Evolutionary conservation across 1,139 yeast species (phyloP), one percentile per base, ranked within the genome.

Genomic region (Sugiyamaella japonica): DNA sequence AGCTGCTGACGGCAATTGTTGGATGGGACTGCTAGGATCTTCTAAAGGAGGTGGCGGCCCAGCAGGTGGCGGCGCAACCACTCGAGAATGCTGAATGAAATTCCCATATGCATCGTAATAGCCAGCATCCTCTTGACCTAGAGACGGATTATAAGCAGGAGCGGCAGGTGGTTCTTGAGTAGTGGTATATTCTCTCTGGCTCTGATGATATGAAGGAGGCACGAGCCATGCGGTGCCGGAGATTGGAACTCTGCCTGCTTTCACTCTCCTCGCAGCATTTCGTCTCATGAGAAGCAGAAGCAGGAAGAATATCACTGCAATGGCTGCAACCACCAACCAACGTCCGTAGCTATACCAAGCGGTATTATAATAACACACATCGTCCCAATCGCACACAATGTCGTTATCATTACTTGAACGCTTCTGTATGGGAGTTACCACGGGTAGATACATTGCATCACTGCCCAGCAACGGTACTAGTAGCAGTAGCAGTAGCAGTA

Each of bases 211-310:
- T n/a, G 86, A 77, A 0, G 97, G 96, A 0, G 97, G 96, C 3
- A 97, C 96, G 0, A 90, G 80, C 95, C 97, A 90, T 7, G 89
- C 82, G 0, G 97, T 89, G 7, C 95, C 95, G 56, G 84, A 78
- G 3, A 89, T 75, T 0, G 97, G 97, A 32, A 77, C 77, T 40
- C 76, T 74, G 4, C 97, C 97, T 39, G 73, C 70, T 40, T 68
- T 74, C 1, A 80, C 74, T 65, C 97, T 77, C 55, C 78, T 76
- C 51, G 77, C 79, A 63, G 89, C 87, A 46, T 61, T 56, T 38
- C 64, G 49, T 48, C 72, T 65, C 40, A 84, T 77, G 40, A 82
- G 67, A 40, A 63, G 53, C 15, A 89, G 69, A 1, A 84, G 79
- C 36, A 83, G 77, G 1, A 81, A 36, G 7, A 86, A 67, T 1